phyloP scores from a whole-genome alignment of 2,329 filamentous ascomycete species.

The Pseudogymnoascus sp. region DNA sequence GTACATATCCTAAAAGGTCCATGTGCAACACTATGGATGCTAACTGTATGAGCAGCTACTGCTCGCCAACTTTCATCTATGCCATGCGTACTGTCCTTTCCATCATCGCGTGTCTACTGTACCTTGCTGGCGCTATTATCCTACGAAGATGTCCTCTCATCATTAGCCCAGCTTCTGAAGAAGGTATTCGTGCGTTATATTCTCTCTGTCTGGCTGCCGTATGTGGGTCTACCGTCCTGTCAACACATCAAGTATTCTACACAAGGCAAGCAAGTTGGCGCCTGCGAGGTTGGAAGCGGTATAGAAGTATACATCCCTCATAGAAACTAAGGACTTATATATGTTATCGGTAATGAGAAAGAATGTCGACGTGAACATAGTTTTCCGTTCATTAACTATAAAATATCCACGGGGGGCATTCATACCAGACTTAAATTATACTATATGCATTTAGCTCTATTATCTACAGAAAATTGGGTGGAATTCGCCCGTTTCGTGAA shows the following conservation, averaged over 20 bases:
- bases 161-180: background rate
- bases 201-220: background rate
- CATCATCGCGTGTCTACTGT: background rate
- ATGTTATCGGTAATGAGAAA: background rate
- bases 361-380: background rate
- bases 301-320: background rate
- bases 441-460: background rate
- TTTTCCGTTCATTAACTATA: background rate
- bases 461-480: background rate
- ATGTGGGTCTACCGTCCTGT: background rate
- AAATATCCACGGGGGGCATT: background rate
- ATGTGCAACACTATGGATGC: background rate
- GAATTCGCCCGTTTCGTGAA: background rate
- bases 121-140: background rate
- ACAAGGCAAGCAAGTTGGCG: background rate
- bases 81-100: background rate
- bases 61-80: background rate
- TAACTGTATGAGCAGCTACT: background rate
- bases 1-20: background rate
- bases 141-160: background rate
- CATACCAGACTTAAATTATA: background rate
- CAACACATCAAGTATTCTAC: background rate
- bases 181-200: background rate
- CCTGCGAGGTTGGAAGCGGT: background rate
- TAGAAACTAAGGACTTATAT: background rate